Evolutionary conservation across 371 early-diverging fungal species (phyloP).

Genomic region (Rhizomucor pusillus): DNA sequence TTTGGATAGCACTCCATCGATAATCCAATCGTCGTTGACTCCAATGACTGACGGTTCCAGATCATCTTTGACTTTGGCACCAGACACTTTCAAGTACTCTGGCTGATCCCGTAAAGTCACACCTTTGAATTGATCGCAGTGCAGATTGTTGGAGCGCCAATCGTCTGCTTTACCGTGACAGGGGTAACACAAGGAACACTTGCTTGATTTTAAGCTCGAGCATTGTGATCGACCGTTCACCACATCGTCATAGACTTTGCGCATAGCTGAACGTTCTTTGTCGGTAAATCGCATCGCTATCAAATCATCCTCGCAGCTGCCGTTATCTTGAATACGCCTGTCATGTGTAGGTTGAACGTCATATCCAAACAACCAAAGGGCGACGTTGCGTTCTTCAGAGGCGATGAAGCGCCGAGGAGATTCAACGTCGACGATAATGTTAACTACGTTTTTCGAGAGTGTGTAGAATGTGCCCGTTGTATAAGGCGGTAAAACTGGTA

Average conservation of each 20-base stretch:
- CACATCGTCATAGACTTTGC: constrained; percentile 51
- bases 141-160: constrained; percentile 50
- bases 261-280: constrained; percentile 17
- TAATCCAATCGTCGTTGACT: constrained; percentile 59
- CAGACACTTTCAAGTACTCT: constrained; percentile 19
- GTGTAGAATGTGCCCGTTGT: constrained; percentile 55
- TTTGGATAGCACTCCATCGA: constrained; percentile 51
- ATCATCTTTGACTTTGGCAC: constrained; percentile 35
- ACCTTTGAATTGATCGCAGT: constrained; percentile 53
- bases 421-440: constrained; percentile 31
- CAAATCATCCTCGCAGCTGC: constrained; percentile 57
- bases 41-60: constrained; percentile 33
- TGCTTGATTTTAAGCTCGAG: constrained; percentile 15
- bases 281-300: constrained; percentile 52
- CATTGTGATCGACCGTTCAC: constrained; percentile 29
- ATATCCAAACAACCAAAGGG: constrained; percentile 60
- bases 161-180: constrained; percentile 51
- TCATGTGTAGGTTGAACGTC: constrained; percentile 57
- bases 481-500: constrained; percentile 58
- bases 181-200: constrained; percentile 59
- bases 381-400: constrained; percentile 52
- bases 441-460: constrained; percentile 52
- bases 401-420: constrained; percentile 48
- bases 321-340: constrained; percentile 49
- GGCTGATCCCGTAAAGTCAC: constrained; percentile 32